phyloP scores from a whole-genome alignment of 2,329 filamentous ascomycete species.

The Sarocladiaceae sp. region DNA sequence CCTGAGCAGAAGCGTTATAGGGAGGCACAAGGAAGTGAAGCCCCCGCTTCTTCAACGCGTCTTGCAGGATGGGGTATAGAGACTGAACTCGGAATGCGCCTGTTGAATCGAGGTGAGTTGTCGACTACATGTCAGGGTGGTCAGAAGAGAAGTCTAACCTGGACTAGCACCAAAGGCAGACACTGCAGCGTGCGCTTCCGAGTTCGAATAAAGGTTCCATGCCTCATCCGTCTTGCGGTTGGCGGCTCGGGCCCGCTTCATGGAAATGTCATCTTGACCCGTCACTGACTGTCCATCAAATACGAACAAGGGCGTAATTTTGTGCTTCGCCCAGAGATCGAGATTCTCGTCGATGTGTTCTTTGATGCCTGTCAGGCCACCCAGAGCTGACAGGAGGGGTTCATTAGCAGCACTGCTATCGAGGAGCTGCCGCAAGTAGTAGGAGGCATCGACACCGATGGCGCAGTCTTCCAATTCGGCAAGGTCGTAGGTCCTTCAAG shows the following conservation, averaged over 20 bases:
- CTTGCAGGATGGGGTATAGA: constrained; percentile 71
- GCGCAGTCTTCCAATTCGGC: constrained; percentile 66
- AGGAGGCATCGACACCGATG: constrained; percentile 81
- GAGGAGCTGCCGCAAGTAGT: constrained; percentile 78
- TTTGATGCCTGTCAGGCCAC: constrained; percentile 76
- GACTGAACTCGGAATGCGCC: constrained; percentile 65
- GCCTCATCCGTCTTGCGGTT: constrained; percentile 68
- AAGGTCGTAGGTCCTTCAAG: constrained; percentile 51
- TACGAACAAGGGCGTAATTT: constrained; percentile 77
- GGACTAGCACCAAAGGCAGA: constrained; percentile 73
- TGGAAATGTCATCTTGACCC: constrained; percentile 64
- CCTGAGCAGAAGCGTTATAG: constrained; percentile 82
- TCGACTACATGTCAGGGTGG: not conserved
- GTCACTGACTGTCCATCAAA: constrained; percentile 83
- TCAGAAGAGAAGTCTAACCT: constrained; percentile 42
- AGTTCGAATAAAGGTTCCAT: constrained; percentile 80
- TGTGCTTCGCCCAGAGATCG: constrained; percentile 60
- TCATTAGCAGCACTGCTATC: constrained; percentile 67
- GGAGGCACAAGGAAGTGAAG: constrained; percentile 78
- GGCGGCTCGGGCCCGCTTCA: constrained; percentile 58
- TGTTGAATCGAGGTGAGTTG: constrained; percentile 30
- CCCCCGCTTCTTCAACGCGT: constrained; percentile 60
- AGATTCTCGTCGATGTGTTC: constrained; percentile 72
- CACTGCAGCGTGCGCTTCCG: constrained; percentile 74
- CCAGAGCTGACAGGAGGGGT: constrained; percentile 82